Evolutionary conservation across 495 filamentous ascomycete species (phyloP).

Genomic region (Letharia columbiana): DNA sequence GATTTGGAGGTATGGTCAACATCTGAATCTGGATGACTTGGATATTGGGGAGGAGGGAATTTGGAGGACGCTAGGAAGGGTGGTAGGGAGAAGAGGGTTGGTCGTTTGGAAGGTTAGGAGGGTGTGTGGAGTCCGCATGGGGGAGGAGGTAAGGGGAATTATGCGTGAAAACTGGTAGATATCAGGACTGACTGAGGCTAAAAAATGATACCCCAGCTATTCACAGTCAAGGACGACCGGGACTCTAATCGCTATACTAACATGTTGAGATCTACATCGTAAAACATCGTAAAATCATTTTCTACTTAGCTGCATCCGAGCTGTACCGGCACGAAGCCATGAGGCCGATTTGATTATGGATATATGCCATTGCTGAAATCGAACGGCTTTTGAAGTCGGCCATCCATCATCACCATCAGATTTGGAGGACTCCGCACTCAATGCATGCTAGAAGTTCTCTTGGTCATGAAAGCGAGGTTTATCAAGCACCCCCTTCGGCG

Average conservation of each 20-base stretch:
- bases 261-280: background rate
- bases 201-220: background rate
- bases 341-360: background rate
- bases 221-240: background rate
- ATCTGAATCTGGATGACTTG: conserved; percentile 87
- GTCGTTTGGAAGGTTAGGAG: conserved; percentile 62
- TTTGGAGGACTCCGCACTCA: background rate
- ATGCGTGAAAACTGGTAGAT: conserved; percentile 7
- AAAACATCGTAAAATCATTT: background rate
- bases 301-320: background rate
- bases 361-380: background rate
- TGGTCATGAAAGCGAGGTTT: background rate
- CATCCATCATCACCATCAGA: background rate
- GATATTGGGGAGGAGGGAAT: conserved; percentile 84
- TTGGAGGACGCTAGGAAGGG: conserved; percentile 59
- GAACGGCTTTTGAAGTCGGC: background rate
- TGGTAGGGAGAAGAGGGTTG: conserved; percentile 73
- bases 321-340: background rate
- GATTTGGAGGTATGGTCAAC: conserved; percentile 62
- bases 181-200: background rate
- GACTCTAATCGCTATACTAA: background rate
- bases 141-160: background rate
- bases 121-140: conserved; percentile 18
- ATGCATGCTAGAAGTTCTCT: background rate
- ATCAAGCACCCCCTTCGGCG: conserved; percentile 40